A percentile compares a stretch with the other conserved stretches of the same genome.
Evolutionary conservation across 2,329 filamentous ascomycete genomes (phyloP).

Genomic region (Sarocladium kiliense): DNA sequence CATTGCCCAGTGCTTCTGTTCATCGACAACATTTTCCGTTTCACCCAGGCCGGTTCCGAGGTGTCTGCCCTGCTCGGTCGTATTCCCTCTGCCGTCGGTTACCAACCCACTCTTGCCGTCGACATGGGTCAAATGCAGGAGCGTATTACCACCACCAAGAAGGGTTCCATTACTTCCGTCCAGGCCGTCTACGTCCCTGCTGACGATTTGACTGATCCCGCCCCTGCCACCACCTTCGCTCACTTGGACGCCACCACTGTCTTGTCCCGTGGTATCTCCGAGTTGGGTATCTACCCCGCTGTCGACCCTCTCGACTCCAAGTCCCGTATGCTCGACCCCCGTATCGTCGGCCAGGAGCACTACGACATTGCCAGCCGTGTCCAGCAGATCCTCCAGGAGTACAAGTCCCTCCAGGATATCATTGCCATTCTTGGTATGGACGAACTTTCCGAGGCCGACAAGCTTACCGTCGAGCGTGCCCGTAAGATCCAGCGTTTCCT

Average conservation of each 20-base stretch:
- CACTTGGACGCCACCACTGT: slow-evolving; percentile 99
- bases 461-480: slow-evolving; percentile 99
- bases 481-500: slow-evolving; percentile 99
- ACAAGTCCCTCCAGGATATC: slow-evolving; percentile 99
- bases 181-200: slow-evolving; percentile 99
- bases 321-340: slow-evolving; percentile 98
- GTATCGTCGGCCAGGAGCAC: slow-evolving; percentile 97
- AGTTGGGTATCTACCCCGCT: slow-evolving; percentile 99
- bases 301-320: slow-evolving; percentile 99
- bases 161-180: slow-evolving; percentile 99
- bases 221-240: slow-evolving; percentile 98
- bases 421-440: slow-evolving; percentile 99
- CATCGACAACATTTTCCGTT: slow-evolving; percentile 99
- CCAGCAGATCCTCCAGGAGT: slow-evolving; percentile 99
- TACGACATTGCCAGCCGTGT: slow-evolving; percentile 92
- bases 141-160: slow-evolving; percentile 98
- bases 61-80: slow-evolving; percentile 98
- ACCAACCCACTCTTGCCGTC: slow-evolving; percentile 96
- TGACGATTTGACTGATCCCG: slow-evolving; percentile 99
- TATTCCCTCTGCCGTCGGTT: slow-evolving; percentile 99
- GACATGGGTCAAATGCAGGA: slow-evolving; percentile 99
- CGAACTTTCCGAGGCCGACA: slow-evolving; percentile 97
- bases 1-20: slow-evolving; percentile 68
- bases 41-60: slow-evolving; percentile 99
- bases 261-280: slow-evolving; percentile 99